Evolutionary conservation across 768 basidiomycete genomes (phyloP), one percentile per base, ranked within the genome.

Genomic region (Mycena haematopus): DNA sequence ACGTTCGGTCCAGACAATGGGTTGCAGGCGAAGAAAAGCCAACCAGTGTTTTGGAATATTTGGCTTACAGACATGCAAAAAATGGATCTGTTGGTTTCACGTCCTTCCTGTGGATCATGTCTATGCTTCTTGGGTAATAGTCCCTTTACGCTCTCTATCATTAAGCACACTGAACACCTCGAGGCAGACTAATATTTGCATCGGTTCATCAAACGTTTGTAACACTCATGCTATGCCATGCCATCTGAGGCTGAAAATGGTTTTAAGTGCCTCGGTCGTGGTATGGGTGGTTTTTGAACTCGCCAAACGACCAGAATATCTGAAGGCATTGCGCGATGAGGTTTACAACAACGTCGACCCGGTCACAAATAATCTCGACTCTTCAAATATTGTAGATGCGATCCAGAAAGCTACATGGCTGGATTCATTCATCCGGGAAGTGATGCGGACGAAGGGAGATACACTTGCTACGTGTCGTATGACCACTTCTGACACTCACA

Each of bases 341-440:
- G n/a, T 61, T 6, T 19, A 49, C 31, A 38, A 38, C 31, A 46
- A 59, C 29, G 60, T 67, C 4, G 65, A 73, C 24, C 66, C 69
- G 0, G 66, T 71, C 14, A 64, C 64, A 21, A 70, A 69, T 36
- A 62, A 66, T 10, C 47, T 65, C 31, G 74, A 73, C 15, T 33
- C 56, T 17, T 42, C 67, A n/a, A 67, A 66, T 36, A 65, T 74
- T 36, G 72, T 71, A 6, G 69, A 73, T 2, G 70, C 70, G 9
- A 50, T 76, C 22, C 71, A 71, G n/a, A 71, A 71, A 15, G 71
- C 72, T 1, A 66, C 62, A 15, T 56, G 68, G 36, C 56, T 75
- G n/a, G 76, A 77, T 57, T 75, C 75, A 1, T 77, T 77, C 65
- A 72, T 76, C 29, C 73, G 76, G 6, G 75, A 77, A 52, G 76